Base-by-base conservation (phyloP, 2,329 filamentous ascomycete species). In the Fusarium sacchari region DNA sequence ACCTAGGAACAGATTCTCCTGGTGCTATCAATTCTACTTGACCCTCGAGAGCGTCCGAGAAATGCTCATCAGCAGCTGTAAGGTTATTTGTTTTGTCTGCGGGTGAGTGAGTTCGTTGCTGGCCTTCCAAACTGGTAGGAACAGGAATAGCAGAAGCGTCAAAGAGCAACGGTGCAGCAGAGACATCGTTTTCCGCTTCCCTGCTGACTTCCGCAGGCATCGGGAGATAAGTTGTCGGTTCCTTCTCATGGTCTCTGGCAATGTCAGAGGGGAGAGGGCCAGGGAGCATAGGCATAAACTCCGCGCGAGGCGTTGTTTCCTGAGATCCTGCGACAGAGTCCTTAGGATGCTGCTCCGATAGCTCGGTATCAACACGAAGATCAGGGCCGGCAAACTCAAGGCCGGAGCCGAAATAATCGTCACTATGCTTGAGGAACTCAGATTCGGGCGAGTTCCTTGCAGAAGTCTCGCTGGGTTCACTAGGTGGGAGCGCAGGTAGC, bases 271-370 rank as follows among this genome's bases (percentile, higher is more conserved):
- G 30, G 36, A 40, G 18, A n/a, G 68, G 46, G 30, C 46, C 58
- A 13, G 78, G 79, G 18, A 82, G 71, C 46, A 79, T 77, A 15
- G 80, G 81, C 63, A 69, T 78, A n/a, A 72, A 64, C 24, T 85
- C 86, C 9, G 91, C 91, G 69, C 90, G 93, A 3, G 93, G 93
- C 3, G 93, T 95, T 2, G 88, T 87, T 77, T 94, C 89, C 72
- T 90, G 85, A 11, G 91, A 93, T 49, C 86, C 91, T 14, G 90
- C 82, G 34, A 87, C 78, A 56, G 91, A 88, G 14, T 83, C 77
- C 15, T 80, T 77, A 8, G 82, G 79, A 4, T 77, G 73, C 26
- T 80, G 61, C 22, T 81, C 73, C 17, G 77, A 67, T 30, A 80
- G 28, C 28, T 78, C 77, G 18, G 86, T 88, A 58, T 87, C 81